Evolutionary conservation across 2,329 filamentous ascomycete species (phyloP), one percentile per base, ranked within the genome.

Genomic region (Penicillium verrucosum): DNA sequence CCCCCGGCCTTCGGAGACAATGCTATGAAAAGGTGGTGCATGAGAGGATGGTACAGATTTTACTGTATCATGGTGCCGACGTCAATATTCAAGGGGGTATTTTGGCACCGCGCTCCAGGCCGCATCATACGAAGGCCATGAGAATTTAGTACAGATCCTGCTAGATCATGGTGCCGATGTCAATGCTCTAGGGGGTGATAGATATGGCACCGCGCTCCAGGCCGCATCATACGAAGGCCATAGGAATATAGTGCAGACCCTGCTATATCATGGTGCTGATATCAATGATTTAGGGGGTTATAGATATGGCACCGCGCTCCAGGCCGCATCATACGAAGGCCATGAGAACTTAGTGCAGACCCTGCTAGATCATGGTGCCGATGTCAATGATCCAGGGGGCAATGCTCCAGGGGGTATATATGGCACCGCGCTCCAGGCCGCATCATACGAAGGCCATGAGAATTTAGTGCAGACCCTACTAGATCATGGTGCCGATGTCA

Each of bases 401-500:
- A n/a, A n/a, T n/a, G n/a, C n/a, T n/a, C n/a, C n/a, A n/a, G n/a
- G n/a, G n/a, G n/a, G n/a, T n/a, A n/a, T n/a, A n/a, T 38, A 2
- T 48, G 29, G 34, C 8, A 55, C 29, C 34, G 42, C 54, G 10
- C 50, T 57, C 36, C 50, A 53, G 18, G 54, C 47, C 10, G 54
- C 54, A 12, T 9, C 54, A 23, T 4, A 0, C 0, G 0, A 4
- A 12, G 57, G 45, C 12, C 4, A 52, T 10, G 8, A 48, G 14
- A 32, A 30, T 9, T 0, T 56, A 0, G 53, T 50, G 2, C 43
- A 51, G 18, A 44, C 40, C 8, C 12, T 59, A 3, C 16, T 59
- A n/a, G 53, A 56, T 23, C 14, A 7, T n/a, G 34, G 54, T n/a
- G 54, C 57, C 10, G 44, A 56, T 11, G 16, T 58, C 2, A 57